These are phyloP conservation scores for Epichloe sp. DNA, from an alignment of 2,329 filamentous ascomycete species.

Conservation along the genomic window DNA sequence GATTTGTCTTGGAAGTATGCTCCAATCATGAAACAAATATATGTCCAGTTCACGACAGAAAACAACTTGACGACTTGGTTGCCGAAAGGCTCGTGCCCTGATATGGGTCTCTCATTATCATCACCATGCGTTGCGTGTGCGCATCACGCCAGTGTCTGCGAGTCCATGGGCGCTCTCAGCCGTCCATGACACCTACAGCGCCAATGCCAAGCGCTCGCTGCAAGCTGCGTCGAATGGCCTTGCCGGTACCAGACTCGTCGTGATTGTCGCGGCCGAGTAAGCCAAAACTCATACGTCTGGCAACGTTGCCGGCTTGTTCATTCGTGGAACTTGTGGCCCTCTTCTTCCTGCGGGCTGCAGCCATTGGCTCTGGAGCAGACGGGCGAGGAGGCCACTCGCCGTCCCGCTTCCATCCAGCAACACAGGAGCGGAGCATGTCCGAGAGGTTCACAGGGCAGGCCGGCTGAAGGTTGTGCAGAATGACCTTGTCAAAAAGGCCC, in stretches of 20 bases:
- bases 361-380: slow-evolving; percentile 27
- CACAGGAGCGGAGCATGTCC: slow-evolving; percentile 68
- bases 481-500: slow-evolving; percentile 81
- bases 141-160: background rate
- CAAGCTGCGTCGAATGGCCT: slow-evolving; percentile 32
- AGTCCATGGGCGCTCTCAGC: background rate
- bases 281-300: slow-evolving; percentile 34
- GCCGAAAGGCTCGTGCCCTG: background rate
- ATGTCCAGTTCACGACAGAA: background rate
- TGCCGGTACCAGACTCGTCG: slow-evolving; percentile 19
- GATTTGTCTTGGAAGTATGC: slow-evolving; percentile 3
- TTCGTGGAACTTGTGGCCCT: slow-evolving; percentile 12
- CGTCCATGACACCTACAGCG: background rate
- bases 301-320: slow-evolving; percentile 16
- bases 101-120: background rate
- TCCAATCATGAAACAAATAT: background rate
- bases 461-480: slow-evolving; percentile 66
- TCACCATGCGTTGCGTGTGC: background rate
- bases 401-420: slow-evolving; percentile 83
- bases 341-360: slow-evolving; percentile 28
- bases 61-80: background rate
- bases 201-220: slow-evolving; percentile 32
- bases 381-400: slow-evolving; percentile 71
- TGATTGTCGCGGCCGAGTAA: slow-evolving; percentile 29
- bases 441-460: slow-evolving; percentile 77